Evolutionary conservation across 202 grass and related monocot species (phyloP).

Genomic region (Zizania palustris): DNA sequence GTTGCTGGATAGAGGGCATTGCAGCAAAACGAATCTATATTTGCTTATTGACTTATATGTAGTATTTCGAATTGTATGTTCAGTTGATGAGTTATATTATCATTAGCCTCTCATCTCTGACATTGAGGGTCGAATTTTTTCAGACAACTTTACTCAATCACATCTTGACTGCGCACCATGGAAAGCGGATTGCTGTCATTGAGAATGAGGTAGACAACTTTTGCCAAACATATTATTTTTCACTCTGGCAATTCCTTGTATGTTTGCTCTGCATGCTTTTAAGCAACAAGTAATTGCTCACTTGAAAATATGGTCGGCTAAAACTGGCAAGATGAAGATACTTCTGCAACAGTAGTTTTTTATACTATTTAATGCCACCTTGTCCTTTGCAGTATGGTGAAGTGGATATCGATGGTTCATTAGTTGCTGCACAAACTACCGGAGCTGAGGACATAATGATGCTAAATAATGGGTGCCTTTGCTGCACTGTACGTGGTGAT

Average conservation of each 20-base stretch:
- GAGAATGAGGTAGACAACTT: slow-evolving; percentile 82
- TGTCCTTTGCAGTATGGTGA: slow-evolving; percentile 79
- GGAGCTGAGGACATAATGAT: slow-evolving; percentile 96
- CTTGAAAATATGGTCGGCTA: neutral
- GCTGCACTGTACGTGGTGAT: slow-evolving; percentile 97
- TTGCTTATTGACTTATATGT: neutral
- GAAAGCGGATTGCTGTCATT: slow-evolving; percentile 93
- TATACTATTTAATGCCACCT: slow-evolving; percentile 26
- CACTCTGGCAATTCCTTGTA: neutral
- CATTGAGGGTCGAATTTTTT: slow-evolving; percentile 38
- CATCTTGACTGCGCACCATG: slow-evolving; percentile 88
- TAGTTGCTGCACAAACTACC: slow-evolving; percentile 86
- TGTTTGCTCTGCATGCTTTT: neutral
- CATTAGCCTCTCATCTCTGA: neutral
- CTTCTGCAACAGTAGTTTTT: neutral
- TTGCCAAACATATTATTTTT: neutral
- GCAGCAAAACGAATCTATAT: neutral
- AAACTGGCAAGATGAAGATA: neutral
- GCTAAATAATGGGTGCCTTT: slow-evolving; percentile 99
- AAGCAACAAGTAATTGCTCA: neutral
- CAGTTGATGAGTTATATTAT: neutral
- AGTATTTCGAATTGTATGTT: neutral
- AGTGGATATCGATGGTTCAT: slow-evolving; percentile 92
- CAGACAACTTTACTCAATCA: slow-evolving; percentile 99
- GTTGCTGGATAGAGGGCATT: neutral